phyloP scores from a whole-genome alignment of 345 rosid species.

The Lepidium didymum region DNA sequence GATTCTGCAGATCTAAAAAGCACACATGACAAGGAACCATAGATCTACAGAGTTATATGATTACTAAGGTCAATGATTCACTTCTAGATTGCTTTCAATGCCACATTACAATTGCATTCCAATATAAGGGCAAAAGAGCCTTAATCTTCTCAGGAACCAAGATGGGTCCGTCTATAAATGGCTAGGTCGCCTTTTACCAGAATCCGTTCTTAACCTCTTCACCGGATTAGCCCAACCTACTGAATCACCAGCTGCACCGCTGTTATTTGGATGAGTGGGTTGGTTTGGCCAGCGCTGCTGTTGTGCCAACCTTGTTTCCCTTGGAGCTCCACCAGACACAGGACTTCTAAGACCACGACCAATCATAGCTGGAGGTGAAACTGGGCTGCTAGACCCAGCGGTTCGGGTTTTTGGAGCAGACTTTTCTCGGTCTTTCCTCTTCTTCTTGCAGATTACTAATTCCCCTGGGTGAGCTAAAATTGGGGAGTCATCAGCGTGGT shows the following conservation, averaged over 20 bases:
- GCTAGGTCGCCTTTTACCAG: conserved; percentile 89
- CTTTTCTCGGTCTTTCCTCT: conserved; percentile 96
- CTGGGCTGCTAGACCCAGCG: conserved; percentile 65
- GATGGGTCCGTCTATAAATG: conserved; percentile 42
- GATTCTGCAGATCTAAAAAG: conserved; percentile 11
- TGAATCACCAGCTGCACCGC: conserved; percentile 40
- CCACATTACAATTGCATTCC: conserved; percentile 9
- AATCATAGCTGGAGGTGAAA: conserved; percentile 57
- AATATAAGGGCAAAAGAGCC: conserved; percentile 9
- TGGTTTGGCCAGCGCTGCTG: conserved; percentile 77
- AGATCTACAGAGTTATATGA: conserved; percentile 16
- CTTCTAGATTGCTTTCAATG: conserved; percentile 9
- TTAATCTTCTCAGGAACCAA: conserved; percentile 2
- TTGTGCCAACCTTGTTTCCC: conserved; percentile 53
- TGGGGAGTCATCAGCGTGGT: conserved; percentile 64
- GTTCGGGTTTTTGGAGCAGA: conserved; percentile 48
- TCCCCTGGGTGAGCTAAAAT: conserved; percentile 78
- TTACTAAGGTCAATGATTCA: conserved; percentile 12
- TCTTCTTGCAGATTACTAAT: conserved; percentile 95
- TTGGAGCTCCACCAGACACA: conserved; percentile 37
- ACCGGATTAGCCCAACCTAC: conserved; percentile 99
- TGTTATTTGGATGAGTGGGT: conserved; percentile 48
- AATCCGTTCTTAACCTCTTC: conserved; percentile 88
- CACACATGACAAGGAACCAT: not conserved
- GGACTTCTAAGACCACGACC: conserved; percentile 62